A percentile compares a stretch with the other conserved stretches of the same genome.
Conservation (phyloP, 495 filamentous ascomycete species). For the Podospora comata region DNA sequence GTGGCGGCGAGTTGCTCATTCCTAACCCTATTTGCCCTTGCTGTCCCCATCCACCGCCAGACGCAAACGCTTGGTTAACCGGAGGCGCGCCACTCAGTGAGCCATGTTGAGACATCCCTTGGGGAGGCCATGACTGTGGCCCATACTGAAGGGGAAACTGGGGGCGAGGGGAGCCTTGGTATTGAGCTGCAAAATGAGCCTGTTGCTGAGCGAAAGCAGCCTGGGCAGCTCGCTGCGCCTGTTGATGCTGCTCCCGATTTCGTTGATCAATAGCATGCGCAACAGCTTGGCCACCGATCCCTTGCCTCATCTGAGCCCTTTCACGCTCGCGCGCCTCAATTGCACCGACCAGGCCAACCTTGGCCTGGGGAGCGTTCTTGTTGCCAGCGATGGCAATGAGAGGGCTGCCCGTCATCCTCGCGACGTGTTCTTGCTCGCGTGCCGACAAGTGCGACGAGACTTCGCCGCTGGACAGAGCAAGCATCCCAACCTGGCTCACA, state of each 20-base stretch:
- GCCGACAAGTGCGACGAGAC: constrained; percentile 72
- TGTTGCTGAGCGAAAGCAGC: constrained; percentile 39
- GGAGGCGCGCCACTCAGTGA: constrained; percentile 12
- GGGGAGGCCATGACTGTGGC: constrained; percentile 14
- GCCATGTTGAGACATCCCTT: constrained; percentile 22
- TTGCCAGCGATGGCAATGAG: constrained; percentile 69
- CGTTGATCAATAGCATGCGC: constrained; percentile 76
- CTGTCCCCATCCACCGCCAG: constrained; percentile 20
- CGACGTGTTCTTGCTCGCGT: constrained; percentile 90
- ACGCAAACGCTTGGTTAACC: constrained; percentile 10
- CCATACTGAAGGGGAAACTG: constrained; percentile 17
- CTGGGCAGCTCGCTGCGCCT: constrained; percentile 36
- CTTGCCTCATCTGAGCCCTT: constrained; percentile 66
- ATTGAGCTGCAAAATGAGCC: constrained; percentile 21
- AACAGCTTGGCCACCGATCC: constrained; percentile 67
- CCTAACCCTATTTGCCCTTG: constrained; percentile 25
- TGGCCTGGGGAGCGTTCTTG: constrained; percentile 46
- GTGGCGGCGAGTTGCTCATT: constrained; percentile 27
- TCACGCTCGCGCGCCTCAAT: constrained; percentile 76
- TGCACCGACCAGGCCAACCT: constrained; percentile 66
- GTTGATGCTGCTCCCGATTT: constrained; percentile 56
- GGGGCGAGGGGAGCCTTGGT: constrained; percentile 2
- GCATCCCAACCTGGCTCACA: constrained; percentile 36
- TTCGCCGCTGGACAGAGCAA: constrained; percentile 43
- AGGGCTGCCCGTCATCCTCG: constrained; percentile 79